These are phyloP conservation scores for Ophiobolus disseminans DNA, from an alignment of 2,329 filamentous ascomycete genomes.

Conservation along the genomic window DNA sequence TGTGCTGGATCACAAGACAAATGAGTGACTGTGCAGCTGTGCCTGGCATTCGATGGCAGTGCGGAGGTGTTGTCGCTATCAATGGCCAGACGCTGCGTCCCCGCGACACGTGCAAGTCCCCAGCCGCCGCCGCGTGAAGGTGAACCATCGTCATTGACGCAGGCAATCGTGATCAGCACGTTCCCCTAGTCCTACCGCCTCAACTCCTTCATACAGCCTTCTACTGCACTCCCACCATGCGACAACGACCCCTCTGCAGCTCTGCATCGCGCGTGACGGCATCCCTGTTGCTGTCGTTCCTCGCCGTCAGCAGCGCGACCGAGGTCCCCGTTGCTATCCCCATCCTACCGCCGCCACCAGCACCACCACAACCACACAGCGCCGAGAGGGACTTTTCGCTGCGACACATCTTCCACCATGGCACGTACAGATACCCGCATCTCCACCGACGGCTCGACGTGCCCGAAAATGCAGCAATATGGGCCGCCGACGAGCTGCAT, in stretches of 20 bases:
- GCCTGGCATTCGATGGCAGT: neutral
- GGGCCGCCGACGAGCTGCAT: slow-evolving; percentile 66
- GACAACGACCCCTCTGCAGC: slow-evolving; percentile 42
- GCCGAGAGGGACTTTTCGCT: slow-evolving; percentile 56
- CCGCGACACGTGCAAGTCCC: slow-evolving; percentile 20
- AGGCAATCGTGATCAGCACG: neutral
- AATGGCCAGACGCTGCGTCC: slow-evolving; percentile 6
- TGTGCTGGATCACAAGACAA: slow-evolving; percentile 1
- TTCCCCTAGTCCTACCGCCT: neutral
- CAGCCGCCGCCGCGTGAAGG: slow-evolving; percentile 8
- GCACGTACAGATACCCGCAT: slow-evolving; percentile 76
- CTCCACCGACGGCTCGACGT: slow-evolving; percentile 82
- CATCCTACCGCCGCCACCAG: slow-evolving; percentile 32
- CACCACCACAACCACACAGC: slow-evolving; percentile 27
- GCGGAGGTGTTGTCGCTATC: slow-evolving; percentile 9
- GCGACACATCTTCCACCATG: slow-evolving; percentile 92
- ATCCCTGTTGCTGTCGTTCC: slow-evolving; percentile 69
- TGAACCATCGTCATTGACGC: slow-evolving; percentile 19
- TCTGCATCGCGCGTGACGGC: slow-evolving; percentile 71
- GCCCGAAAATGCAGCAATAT: slow-evolving; percentile 65
- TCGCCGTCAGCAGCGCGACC: slow-evolving; percentile 62
- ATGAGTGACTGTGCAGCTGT: slow-evolving; percentile 1
- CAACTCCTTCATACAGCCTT: neutral
- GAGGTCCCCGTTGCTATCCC: slow-evolving; percentile 41
- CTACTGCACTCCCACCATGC: slow-evolving; percentile 24